Percentiles rank a stretch among this genome's conserved stretches.
Conservation (phyloP, 352 stramenopile genomes). For the Phytophthora sp. region DNA sequence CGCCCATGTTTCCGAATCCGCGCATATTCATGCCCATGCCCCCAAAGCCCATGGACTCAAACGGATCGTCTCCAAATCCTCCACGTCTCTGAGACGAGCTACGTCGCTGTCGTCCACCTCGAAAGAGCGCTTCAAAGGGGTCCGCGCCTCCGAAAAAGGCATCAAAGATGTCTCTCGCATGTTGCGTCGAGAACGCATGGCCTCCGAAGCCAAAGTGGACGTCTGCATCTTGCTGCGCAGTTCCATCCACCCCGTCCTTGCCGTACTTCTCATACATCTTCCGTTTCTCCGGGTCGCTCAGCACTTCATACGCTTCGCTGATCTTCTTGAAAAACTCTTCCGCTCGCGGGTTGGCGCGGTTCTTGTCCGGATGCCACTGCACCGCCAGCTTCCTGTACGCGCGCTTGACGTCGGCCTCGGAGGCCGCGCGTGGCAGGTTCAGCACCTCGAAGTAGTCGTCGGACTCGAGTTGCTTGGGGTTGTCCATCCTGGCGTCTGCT, state of each 20-base stretch:
- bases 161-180: slow-evolving; percentile 76
- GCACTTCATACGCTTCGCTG: slow-evolving; percentile 88
- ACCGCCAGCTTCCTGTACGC: slow-evolving; percentile 79
- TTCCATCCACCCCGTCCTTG: slow-evolving; percentile 32
- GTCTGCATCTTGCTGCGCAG: background rate
- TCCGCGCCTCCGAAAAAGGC: slow-evolving; percentile 67
- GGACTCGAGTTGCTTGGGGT: slow-evolving; percentile 59
- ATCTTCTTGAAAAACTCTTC: slow-evolving; percentile 92
- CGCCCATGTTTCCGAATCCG: slow-evolving; percentile 44
- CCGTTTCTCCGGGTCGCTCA: slow-evolving; percentile 78
- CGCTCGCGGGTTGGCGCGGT: slow-evolving; percentile 76
- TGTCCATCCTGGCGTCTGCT: slow-evolving; percentile 3
- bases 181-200: slow-evolving; percentile 51
- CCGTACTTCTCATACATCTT: slow-evolving; percentile 58
- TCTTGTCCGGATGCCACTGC: slow-evolving; percentile 95
- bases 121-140: slow-evolving; percentile 68
- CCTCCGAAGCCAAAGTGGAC: slow-evolving; percentile 37
- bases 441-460: slow-evolving; percentile 81
- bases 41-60: slow-evolving; percentile 47
- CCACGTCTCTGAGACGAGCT: slow-evolving; percentile 18
- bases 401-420: slow-evolving; percentile 61
- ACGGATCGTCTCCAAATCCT: slow-evolving; percentile 30
- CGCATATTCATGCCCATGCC: slow-evolving; percentile 28
- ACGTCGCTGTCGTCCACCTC: slow-evolving; percentile 18
- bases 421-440: slow-evolving; percentile 42